Conservation (phyloP, 495 filamentous ascomycete species). For the Astrothelium subdiscretum region DNA sequence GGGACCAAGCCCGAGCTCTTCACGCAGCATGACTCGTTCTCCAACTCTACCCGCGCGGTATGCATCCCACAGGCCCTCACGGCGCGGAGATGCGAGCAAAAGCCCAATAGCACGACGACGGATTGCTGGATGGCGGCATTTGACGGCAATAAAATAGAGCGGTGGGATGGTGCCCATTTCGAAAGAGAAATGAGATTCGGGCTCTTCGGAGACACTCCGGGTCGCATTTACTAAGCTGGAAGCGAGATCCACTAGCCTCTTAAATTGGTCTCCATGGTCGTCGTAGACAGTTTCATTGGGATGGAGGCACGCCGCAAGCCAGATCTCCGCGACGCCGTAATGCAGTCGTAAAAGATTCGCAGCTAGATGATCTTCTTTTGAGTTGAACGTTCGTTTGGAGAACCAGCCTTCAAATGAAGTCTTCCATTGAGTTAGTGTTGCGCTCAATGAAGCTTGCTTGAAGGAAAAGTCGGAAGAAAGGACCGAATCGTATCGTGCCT, state of each 20-base stretch:
- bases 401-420: neutral
- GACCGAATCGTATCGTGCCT: neutral
- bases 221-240: neutral
- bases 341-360: slow-evolving; percentile 12
- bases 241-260: slow-evolving; percentile 6
- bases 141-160: slow-evolving; percentile 12
- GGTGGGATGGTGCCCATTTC: slow-evolving; percentile 16
- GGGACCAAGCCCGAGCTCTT: slow-evolving; percentile 8
- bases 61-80: slow-evolving; percentile 16
- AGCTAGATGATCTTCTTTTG: slow-evolving; percentile 8
- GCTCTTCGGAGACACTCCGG: neutral
- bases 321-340: slow-evolving; percentile 6
- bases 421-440: neutral
- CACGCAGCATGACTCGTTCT: slow-evolving; percentile 8
- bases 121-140: slow-evolving; percentile 12
- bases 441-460: neutral
- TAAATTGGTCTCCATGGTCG: slow-evolving; percentile 1
- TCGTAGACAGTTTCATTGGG: slow-evolving; percentile 7
- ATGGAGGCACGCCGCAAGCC: slow-evolving; percentile 3
- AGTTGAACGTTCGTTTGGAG: neutral
- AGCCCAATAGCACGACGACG: slow-evolving; percentile 10
- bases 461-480: neutral
- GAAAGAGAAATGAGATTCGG: slow-evolving; percentile 10
- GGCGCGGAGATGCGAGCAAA: slow-evolving; percentile 2
- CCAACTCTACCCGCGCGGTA: slow-evolving; percentile 9